These are phyloP conservation scores for Jacaranda mimosifolia DNA, from an alignment of 257 asterid genomes.

Conservation along the genomic window DNA sequence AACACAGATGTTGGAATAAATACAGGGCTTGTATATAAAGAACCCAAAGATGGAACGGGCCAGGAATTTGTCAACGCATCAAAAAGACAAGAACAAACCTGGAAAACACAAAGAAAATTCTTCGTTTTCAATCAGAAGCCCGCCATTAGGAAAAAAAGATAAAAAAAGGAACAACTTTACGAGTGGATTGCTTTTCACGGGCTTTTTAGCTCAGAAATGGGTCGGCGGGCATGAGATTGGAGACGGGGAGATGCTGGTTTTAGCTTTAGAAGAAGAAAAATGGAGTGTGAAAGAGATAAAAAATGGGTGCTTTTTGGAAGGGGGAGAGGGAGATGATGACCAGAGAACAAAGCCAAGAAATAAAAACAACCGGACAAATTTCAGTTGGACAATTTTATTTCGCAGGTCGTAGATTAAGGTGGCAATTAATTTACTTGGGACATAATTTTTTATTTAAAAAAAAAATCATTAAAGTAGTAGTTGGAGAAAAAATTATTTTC, in stretches of 20 bases:
- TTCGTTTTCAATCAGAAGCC: slow-evolving; percentile 2
- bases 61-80: background rate
- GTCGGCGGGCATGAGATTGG: background rate
- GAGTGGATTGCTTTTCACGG: background rate
- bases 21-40: background rate
- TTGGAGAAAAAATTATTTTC: too few relatives aligned
- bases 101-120: slow-evolving; percentile 31
- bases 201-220: slow-evolving; percentile 25
- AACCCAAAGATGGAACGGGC: too few relatives aligned
- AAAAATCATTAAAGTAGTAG: too few relatives aligned
- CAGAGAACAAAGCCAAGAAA: slow-evolving; percentile 18
- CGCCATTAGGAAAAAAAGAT: background rate
- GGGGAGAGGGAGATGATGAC: slow-evolving; percentile 11
- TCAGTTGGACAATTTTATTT: too few relatives aligned
- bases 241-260: background rate
- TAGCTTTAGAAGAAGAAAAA: slow-evolving; percentile 7
- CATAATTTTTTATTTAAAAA: too few relatives aligned
- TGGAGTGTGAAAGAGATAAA: background rate
- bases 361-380: slow-evolving; percentile 7
- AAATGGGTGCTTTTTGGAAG: background rate
- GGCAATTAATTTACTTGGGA: too few relatives aligned
- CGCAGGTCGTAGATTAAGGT: too few relatives aligned
- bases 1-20: too few relatives aligned
- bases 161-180: background rate
- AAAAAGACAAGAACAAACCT: slow-evolving; percentile 12